Base-by-base conservation (phyloP, 257 asterid species). In the Nemophila menziesii region DNA sequence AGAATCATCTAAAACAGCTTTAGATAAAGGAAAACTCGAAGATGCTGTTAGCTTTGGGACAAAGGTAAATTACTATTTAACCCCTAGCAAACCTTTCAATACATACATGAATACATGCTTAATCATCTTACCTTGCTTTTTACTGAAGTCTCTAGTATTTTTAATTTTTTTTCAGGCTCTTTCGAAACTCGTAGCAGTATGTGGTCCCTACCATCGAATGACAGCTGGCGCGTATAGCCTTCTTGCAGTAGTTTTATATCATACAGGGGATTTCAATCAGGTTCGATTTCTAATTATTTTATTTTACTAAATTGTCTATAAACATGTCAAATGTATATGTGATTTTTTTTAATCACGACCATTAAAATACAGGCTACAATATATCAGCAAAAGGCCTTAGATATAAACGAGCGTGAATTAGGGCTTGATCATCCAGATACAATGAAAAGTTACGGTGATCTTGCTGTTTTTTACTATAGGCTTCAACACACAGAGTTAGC, bases 351-450 rank as follows among this genome's bases (percentile, higher is more conserved):
- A 51, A 71, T 54, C 48, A 8, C 19, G 18, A 24, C 21, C 2
- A 4, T 38, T 48, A 64, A 19, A 34, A 10, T 29, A 46, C 83
- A 83, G 95, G 95, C 95, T 24, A 83, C 95, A 21, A 80, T 83
- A 62, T 83, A 83, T 58, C 95, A 83, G 80, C 95, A 83, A 66
- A 83, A 83, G 46, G 95, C 95, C 49, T 70, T 83, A 73, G 95
- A 83, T 50, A 83, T 83, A 55, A 83, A 83, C 56, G 95, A 83
- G 51, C 71, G 86, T 54, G 93, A 83, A 62, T 64, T 83, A 44
- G 95, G 95, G 43, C 90, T 83, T 58, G 95, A 83, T 68, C 95
- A 83, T 69, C 94, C 94, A 40, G 94, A 82, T 67, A 82, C 94
- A 55, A 82, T 82, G 94, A 82, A 82, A 62, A 80, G 95, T 62